Percentiles rank a stretch among this genome's conserved stretches.
Conservation (phyloP, 768 basidiomycete species). For the Tulasnella sp. region DNA sequence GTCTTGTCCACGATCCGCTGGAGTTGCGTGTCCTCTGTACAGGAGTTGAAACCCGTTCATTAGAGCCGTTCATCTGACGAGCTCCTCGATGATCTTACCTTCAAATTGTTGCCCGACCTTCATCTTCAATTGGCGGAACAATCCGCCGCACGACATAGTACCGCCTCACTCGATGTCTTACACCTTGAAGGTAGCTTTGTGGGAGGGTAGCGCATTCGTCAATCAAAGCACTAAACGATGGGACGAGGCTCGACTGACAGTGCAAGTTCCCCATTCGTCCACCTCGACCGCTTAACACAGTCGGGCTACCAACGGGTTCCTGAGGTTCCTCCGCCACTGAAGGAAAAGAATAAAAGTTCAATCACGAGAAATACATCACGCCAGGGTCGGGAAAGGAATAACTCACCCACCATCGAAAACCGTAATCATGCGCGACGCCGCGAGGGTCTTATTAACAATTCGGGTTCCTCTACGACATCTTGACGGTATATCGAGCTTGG, state of each 20-base stretch:
- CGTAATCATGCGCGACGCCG: conserved; percentile 77
- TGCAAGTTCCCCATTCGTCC: conserved; percentile 95
- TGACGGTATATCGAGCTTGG: no score
- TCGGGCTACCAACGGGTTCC: conserved; percentile 96
- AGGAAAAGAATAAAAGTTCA: not conserved
- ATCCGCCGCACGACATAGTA: conserved; percentile 96
- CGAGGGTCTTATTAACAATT: no score
- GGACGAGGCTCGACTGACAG: conserved; percentile 59
- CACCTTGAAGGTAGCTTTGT: conserved; percentile 95
- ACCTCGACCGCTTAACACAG: conserved; percentile 92
- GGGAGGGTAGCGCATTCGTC: not conserved
- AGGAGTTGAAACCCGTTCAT: no score
- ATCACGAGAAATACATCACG: not conserved
- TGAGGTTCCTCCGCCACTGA: conserved; percentile 96
- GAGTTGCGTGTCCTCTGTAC: no score
- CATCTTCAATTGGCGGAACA: conserved; percentile 98
- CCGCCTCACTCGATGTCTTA: conserved; percentile 99
- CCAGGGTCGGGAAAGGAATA: not conserved
- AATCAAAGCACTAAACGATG: conserved; percentile 12
- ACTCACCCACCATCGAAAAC: conserved; percentile 99
- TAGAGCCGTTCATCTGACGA: not conserved
- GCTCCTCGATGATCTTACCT: conserved; percentile 54
- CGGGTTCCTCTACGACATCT: no score
- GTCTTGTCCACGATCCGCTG: no score
- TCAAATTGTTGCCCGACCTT: conserved; percentile 99